Evolutionary conservation across 805 yeast species (phyloP).

Genomic region (Yarrowia phangngaensis): DNA sequence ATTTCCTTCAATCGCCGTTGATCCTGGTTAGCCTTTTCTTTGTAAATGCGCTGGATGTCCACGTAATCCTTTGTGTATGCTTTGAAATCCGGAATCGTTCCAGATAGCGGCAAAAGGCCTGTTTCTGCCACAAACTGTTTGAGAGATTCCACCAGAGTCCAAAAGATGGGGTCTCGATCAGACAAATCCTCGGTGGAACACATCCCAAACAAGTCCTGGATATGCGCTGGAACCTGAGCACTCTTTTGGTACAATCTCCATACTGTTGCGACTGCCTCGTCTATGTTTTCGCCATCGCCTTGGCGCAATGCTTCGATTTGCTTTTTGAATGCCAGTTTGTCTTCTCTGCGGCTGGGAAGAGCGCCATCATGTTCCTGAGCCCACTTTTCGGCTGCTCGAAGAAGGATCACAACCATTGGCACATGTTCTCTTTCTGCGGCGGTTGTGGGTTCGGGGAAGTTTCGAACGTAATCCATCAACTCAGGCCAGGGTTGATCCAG

Average conservation of each 20-base stretch:
- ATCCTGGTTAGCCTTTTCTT: constrained; percentile 53
- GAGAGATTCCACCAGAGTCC: constrained; percentile 60
- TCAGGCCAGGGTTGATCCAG: constrained; percentile 71
- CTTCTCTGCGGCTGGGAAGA: constrained; percentile 41
- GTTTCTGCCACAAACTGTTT: constrained; percentile 44
- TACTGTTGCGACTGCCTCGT: constrained; percentile 49
- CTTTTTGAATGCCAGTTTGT: constrained; percentile 42
- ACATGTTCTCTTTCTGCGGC: constrained; percentile 52
- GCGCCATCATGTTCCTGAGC: constrained; percentile 32
- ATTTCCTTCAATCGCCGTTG: constrained; percentile 41
- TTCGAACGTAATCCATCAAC: constrained; percentile 48
- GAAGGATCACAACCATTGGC: constrained; percentile 63
- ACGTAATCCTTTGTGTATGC: constrained; percentile 64
- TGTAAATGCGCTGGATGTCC: constrained; percentile 54
- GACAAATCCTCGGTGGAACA: not conserved
- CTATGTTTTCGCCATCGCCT: constrained; percentile 47
- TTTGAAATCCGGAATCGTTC: constrained; percentile 84
- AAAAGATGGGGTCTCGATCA: constrained; percentile 43
- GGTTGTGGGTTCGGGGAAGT: constrained; percentile 44
- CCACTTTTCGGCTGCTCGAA: constrained; percentile 52
- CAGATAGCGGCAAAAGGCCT: constrained; percentile 62
- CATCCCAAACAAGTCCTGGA: constrained; percentile 27
- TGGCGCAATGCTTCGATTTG: constrained; percentile 44
- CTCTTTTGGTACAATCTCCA: constrained; percentile 44
- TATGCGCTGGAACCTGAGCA: constrained; percentile 37